phyloP scores from a whole-genome alignment of 352 stramenopile genomes.

The Globisporangium echinulatum region DNA sequence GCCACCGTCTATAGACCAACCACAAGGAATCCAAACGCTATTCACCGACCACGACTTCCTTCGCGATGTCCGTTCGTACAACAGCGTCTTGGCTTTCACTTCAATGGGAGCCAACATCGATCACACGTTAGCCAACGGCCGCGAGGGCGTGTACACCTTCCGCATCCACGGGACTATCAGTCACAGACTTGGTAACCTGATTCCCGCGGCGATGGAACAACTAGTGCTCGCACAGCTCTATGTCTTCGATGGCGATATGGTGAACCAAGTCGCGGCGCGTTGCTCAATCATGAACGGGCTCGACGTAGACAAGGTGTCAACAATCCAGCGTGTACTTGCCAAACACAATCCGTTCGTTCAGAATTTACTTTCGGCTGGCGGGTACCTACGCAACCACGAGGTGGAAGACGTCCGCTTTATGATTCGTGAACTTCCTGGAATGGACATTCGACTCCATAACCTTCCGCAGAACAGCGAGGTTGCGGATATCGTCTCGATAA shows the following conservation, averaged over 20 bases:
- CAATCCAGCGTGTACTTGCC: neutral
- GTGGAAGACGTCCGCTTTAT: neutral
- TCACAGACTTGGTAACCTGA: neutral
- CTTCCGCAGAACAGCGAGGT: neutral
- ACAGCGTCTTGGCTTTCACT: neutral
- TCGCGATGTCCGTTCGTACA: neutral
- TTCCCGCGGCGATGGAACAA: too few species aligned
- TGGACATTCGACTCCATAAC: neutral
- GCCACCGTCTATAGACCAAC: neutral
- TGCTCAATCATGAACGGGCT: neutral
- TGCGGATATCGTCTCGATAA: neutral
- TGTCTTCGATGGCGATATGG: neutral
- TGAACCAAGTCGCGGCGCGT: neutral
- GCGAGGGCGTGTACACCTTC: neutral
- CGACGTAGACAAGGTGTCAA: neutral
- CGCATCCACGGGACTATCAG: neutral
- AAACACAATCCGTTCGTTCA: neutral
- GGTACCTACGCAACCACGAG: neutral
- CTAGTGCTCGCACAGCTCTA: neutral
- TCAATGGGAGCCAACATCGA: neutral
- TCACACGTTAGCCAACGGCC: neutral
- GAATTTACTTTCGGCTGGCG: neutral
- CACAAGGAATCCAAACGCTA: neutral
- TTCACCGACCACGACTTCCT: neutral
- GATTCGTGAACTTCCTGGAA: neutral